Evolutionary conservation across 257 asterid species (phyloP).

Genomic region (Knoxia roxburghii): DNA sequence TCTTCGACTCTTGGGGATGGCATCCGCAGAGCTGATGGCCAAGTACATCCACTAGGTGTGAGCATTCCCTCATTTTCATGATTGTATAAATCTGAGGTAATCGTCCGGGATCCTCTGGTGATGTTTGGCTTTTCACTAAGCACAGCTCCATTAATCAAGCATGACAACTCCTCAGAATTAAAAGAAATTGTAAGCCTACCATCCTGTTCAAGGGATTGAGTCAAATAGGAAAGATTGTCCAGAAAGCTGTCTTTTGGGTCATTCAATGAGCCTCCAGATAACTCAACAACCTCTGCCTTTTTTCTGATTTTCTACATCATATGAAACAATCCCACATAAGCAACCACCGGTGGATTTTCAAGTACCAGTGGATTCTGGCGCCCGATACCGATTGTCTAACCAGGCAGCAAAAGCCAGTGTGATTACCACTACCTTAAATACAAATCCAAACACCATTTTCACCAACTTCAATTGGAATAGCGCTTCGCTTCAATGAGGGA

Average conservation of each 20-base stretch:
- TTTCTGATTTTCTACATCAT: constrained; percentile 27
- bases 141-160: constrained; percentile 53
- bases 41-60: constrained; percentile 26
- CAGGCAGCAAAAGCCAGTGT: too few relatives aligned
- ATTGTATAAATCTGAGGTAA: constrained; percentile 27
- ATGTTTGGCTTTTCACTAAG: constrained; percentile 32
- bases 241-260: constrained; percentile 32
- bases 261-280: constrained; percentile 23
- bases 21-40: constrained; percentile 77
- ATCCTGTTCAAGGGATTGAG: too few relatives aligned
- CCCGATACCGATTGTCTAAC: too few relatives aligned
- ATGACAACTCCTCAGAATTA: constrained; percentile 69
- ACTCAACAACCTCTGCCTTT: constrained; percentile 14
- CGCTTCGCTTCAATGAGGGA: too few relatives aligned
- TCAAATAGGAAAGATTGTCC: too few relatives aligned
- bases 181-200: too few relatives aligned
- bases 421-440: too few relatives aligned
- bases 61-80: constrained; percentile 28
- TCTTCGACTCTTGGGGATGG: constrained; percentile 88
- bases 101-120: constrained; percentile 40
- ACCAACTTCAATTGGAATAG: too few relatives aligned
- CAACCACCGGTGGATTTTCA: too few relatives aligned
- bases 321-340: constrained; percentile 8
- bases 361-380: too few relatives aligned
- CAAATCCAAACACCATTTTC: too few relatives aligned